Percentiles rank a stretch among this genome's conserved stretches.
Evolutionary conservation across 257 asterid genomes (phyloP).

Genomic region (Cinchona pubescens): DNA sequence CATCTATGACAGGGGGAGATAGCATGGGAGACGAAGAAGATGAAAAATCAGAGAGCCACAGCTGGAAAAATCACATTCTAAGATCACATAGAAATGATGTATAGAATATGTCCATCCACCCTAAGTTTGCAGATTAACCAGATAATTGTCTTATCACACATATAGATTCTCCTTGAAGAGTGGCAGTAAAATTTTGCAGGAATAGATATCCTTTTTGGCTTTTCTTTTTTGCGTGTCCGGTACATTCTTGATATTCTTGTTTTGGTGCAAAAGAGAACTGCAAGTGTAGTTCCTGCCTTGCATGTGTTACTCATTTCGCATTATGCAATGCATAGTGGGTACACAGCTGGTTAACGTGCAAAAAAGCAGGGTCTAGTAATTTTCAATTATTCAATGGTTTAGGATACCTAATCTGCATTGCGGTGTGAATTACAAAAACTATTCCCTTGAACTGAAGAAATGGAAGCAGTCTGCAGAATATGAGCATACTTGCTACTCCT

Average conservation of each 20-base stretch:
- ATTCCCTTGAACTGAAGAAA: not conserved
- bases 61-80: slow-evolving; percentile 35
- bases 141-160: slow-evolving; percentile 25
- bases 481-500: slow-evolving; percentile 7
- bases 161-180: slow-evolving; percentile 37
- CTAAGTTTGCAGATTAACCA: slow-evolving; percentile 28
- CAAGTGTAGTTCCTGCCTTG: slow-evolving; percentile 21
- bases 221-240: slow-evolving; percentile 1
- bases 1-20: slow-evolving; percentile 43
- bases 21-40: slow-evolving; percentile 51
- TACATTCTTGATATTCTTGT: slow-evolving; percentile 2
- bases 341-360: too few relatives aligned
- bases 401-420: too few relatives aligned
- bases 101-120: slow-evolving; percentile 26
- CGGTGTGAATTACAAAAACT: too few relatives aligned
- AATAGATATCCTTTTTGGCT: slow-evolving; percentile 31
- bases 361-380: too few relatives aligned
- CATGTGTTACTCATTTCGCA: too few relatives aligned
- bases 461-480: not conserved
- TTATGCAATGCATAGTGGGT: too few relatives aligned
- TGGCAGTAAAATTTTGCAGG: slow-evolving; percentile 61
- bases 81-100: slow-evolving; percentile 22
- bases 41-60: slow-evolving; percentile 42
- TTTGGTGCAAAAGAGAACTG: slow-evolving; percentile 15
- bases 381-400: too few relatives aligned